These are phyloP conservation scores for Ogataea paradorogensis DNA, from an alignment of 805 yeast genomes.

Conservation along the genomic window DNA sequence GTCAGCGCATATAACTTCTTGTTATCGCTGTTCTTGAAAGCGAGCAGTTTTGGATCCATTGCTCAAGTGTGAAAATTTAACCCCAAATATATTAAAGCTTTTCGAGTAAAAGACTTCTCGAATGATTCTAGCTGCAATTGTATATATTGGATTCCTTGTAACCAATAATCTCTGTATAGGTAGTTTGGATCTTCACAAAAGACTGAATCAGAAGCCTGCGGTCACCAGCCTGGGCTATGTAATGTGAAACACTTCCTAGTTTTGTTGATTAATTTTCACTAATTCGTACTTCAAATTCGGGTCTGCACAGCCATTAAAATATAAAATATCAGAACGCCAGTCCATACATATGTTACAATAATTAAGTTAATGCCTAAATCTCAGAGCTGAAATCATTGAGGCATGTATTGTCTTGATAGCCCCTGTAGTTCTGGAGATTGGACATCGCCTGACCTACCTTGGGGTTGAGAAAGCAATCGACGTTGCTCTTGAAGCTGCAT, in stretches of 20 bases:
- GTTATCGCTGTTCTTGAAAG: constrained; percentile 25
- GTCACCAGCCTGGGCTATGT: background rate
- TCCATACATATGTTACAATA: background rate
- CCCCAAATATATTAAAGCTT: too few species aligned
- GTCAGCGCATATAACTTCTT: constrained; percentile 33
- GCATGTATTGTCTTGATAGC: background rate
- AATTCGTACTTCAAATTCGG: background rate
- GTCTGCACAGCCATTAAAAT: background rate
- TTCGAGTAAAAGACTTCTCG: too few species aligned
- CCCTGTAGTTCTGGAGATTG: background rate
- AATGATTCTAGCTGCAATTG: too few species aligned
- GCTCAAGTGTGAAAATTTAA: background rate
- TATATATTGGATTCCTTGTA: too few species aligned
- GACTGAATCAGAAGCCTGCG: too few species aligned
- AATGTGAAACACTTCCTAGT: background rate
- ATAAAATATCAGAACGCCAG: background rate
- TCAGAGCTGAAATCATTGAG: background rate
- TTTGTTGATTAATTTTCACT: background rate
- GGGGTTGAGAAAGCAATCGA: background rate
- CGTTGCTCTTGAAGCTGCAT: constrained; percentile 14
- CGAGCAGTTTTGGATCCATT: constrained; percentile 13
- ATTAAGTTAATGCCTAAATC: too few species aligned
- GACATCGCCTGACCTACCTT: background rate
- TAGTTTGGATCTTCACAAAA: too few species aligned
- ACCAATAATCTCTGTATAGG: too few species aligned